Conservation (phyloP, 495 filamentous ascomycete genomes). For the Bombardia bombarda region DNA sequence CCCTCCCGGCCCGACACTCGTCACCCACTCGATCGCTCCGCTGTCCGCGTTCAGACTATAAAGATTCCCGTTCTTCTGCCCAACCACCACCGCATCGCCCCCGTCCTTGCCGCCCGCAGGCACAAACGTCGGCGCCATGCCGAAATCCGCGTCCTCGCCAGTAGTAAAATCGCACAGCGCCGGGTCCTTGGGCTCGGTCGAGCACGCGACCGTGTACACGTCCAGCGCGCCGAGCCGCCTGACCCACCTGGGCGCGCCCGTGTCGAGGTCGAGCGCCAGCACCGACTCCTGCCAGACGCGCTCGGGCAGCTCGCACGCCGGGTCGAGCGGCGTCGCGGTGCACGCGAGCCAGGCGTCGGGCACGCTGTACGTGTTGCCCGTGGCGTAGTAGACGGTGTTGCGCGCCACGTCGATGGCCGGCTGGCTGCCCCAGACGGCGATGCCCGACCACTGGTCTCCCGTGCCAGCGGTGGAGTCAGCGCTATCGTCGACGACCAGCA, state of each 20-base stretch:
- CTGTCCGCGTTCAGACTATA: slow-evolving; percentile 23
- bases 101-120: slow-evolving; percentile 5
- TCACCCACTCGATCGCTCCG: slow-evolving; percentile 25
- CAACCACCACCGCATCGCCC: slow-evolving; percentile 24
- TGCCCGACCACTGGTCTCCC: slow-evolving; percentile 30
- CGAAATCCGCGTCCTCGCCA: slow-evolving; percentile 33
- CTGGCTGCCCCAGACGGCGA: slow-evolving; percentile 29
- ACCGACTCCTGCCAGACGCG: slow-evolving; percentile 27
- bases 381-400: slow-evolving; percentile 29
- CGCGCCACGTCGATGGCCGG: slow-evolving; percentile 27
- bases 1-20: slow-evolving; percentile 18
- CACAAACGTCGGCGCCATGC: slow-evolving; percentile 34
- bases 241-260: slow-evolving; percentile 23
- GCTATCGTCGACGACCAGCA: slow-evolving; percentile 15
- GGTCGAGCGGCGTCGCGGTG: background rate
- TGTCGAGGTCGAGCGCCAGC: slow-evolving; percentile 23
- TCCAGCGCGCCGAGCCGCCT: slow-evolving; percentile 20
- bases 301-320: slow-evolving; percentile 5
- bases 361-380: slow-evolving; percentile 27
- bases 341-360: slow-evolving; percentile 17
- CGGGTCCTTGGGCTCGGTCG: slow-evolving; percentile 7
- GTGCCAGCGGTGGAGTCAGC: background rate
- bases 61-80: slow-evolving; percentile 34
- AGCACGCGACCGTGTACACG: slow-evolving; percentile 25
- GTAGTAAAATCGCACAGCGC: slow-evolving; percentile 24